phyloP scores from a whole-genome alignment of 805 yeast genomes.

The Sungouiozyma intestinalis region DNA sequence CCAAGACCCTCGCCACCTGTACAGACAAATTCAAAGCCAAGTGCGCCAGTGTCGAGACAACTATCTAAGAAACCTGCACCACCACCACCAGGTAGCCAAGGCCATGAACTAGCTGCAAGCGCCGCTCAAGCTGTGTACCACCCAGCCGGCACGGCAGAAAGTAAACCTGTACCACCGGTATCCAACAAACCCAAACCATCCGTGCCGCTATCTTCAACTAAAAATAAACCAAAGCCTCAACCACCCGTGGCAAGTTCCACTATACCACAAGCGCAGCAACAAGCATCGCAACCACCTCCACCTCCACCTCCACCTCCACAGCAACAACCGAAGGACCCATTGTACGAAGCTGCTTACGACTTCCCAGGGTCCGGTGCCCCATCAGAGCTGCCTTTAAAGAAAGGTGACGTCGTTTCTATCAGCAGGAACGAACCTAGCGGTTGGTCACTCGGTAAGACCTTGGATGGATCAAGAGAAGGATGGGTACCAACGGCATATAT shows the following conservation, averaged over 20 bases:
- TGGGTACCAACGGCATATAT: constrained; percentile 98
- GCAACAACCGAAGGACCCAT: constrained; percentile 57
- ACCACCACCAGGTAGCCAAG: constrained; percentile 25
- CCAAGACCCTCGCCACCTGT: constrained; percentile 6
- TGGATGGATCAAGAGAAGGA: constrained; percentile 74
- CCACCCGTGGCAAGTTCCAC: constrained; percentile 10
- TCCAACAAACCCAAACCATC: constrained; percentile 4
- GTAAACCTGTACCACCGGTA: constrained; percentile 17
- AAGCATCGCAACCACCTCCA: constrained; percentile 33
- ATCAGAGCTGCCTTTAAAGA: constrained; percentile 65
- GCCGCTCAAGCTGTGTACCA: constrained; percentile 31
- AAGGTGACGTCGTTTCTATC: constrained; percentile 67
- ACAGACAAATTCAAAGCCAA: constrained; percentile 10
- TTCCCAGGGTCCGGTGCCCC: constrained; percentile 80
- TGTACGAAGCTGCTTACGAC: constrained; percentile 77
- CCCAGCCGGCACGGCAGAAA: constrained; percentile 22
- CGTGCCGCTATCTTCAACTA: constrained; percentile 54
- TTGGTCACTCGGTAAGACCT: constrained; percentile 83
- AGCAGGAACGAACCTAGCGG: constrained; percentile 71
- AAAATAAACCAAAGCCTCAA: constrained; percentile 20
- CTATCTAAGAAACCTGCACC: constrained; percentile 28
- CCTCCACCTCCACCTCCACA: constrained; percentile 69
- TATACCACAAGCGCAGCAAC: constrained; percentile 7
- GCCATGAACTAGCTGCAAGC: constrained; percentile 29
- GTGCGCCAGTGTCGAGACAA: constrained; percentile 21